Base-by-base conservation (phyloP, 78 protist genomes). In the Anaeramoeba flamelloides region DNA sequence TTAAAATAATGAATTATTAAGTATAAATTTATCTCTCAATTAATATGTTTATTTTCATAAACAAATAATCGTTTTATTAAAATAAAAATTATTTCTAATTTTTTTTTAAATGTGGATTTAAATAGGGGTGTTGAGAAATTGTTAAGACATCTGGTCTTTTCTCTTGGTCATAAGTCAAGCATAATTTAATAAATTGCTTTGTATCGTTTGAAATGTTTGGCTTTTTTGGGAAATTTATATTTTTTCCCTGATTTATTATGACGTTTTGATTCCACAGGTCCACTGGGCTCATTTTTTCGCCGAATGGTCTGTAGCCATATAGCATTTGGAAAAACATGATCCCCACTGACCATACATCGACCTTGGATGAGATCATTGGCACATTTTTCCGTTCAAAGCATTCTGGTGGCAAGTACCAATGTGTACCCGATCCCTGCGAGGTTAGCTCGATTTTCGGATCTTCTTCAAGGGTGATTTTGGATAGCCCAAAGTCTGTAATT, bases 331-430 rank as follows among this genome's bases (percentile, higher is more conserved):
- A 93, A 40, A 89, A 82, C 69, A 93, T 85, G 37, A 91, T 92
- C 22, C 96, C 96, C 36, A 81, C 88, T 2, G 87, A 65, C 96
- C 94, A 93, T 4, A 93, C 92, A 39, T 93, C 96, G 37, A 93
- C 96, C 84, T 92, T 90, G 34, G 81, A 3, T 64, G 41, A 81
- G 41, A 84, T 74, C 36, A 53, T 53, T 8, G 69, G 69, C 8
- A 26, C 69, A 26, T 76, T 39, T 76, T 40, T 36, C 38, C 80
- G 65, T 39, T 8, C 79, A 34, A 90, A 93, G 77, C 95, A 92
- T 86, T 93, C 96, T 22, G 96, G 96, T 0, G 96, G 96, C 2
- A 93, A 78, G 84, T 85, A 64, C 93, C 95, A 92, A 76, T 90
- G 85, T 8, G 97, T 94, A 22, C 97, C 97, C 0, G 97, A 89